These are phyloP conservation scores for Psilocybe tampanensis DNA, from an alignment of 768 basidiomycete genomes.

Conservation along the genomic window DNA sequence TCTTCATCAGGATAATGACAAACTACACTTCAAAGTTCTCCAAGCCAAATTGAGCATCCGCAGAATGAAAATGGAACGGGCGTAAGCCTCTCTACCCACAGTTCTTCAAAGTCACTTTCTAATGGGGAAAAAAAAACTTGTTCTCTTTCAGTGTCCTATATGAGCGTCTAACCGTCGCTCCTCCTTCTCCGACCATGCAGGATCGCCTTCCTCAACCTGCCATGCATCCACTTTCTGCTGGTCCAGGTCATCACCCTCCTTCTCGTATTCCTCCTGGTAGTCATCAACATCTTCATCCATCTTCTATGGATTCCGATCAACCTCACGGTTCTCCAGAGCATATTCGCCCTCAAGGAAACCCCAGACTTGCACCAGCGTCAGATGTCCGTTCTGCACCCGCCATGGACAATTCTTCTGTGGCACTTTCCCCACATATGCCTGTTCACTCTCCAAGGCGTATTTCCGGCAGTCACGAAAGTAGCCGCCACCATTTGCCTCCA, in stretches of 20 bases:
- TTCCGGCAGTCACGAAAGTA: slow-evolving; percentile 41
- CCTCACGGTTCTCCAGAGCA: slow-evolving; percentile 46
- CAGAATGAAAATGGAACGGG: slow-evolving; percentile 85
- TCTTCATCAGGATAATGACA: slow-evolving; percentile 78
- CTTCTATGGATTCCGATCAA: slow-evolving; percentile 48
- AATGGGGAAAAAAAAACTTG: too few species aligned
- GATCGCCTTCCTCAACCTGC: slow-evolving; percentile 38
- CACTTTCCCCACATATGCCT: slow-evolving; percentile 42
- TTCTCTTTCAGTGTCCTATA: slow-evolving; percentile 59
- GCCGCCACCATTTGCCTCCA: slow-evolving; percentile 49
- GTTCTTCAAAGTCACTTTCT: slow-evolving; percentile 13
- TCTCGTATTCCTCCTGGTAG: slow-evolving; percentile 23
- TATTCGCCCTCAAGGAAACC: slow-evolving; percentile 46
- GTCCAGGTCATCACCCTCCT: slow-evolving; percentile 36
- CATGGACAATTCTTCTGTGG: slow-evolving; percentile 43
- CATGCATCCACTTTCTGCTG: slow-evolving; percentile 29
- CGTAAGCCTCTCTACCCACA: slow-evolving; percentile 53
- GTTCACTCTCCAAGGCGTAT: slow-evolving; percentile 46
- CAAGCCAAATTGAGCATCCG: slow-evolving; percentile 82
- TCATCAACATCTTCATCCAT: slow-evolving; percentile 37
- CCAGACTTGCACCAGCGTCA: slow-evolving; percentile 39
- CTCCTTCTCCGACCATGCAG: slow-evolving; percentile 55
- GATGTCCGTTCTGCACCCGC: slow-evolving; percentile 52
- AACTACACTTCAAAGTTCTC: slow-evolving; percentile 78
- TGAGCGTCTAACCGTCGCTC: slow-evolving; percentile 68